These are phyloP conservation scores for Aureobasidium musti DNA, from an alignment of 2,329 filamentous ascomycete species.

Conservation along the genomic window DNA sequence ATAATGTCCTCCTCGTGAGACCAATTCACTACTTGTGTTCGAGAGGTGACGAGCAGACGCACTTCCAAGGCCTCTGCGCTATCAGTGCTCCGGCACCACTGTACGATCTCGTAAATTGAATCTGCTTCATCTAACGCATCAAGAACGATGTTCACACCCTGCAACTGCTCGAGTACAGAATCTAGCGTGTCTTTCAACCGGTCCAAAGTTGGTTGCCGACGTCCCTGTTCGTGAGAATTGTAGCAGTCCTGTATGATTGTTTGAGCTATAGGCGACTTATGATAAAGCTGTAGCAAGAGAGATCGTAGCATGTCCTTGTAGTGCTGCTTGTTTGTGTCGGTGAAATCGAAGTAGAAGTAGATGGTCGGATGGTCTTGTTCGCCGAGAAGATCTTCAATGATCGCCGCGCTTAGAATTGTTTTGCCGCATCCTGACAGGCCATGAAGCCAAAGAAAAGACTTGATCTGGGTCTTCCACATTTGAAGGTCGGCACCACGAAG, in stretches of 20 bases:
- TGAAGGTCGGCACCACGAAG: neutral
- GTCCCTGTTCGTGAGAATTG: neutral
- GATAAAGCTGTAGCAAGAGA: neutral
- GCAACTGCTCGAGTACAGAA: neutral
- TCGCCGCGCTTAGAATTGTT: neutral
- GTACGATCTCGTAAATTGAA: neutral
- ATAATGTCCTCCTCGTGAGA: neutral
- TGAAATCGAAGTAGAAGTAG: neutral
- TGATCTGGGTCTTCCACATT: neutral
- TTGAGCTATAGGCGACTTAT: too few species aligned
- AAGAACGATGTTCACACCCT: neutral
- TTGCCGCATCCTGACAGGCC: neutral
- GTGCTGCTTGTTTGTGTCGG: neutral
- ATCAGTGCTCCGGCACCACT: neutral
- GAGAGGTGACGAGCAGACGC: neutral
- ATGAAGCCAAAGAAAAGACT: neutral
- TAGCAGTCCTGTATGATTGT: neutral
- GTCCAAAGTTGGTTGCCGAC: neutral
- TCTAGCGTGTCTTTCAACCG: neutral
- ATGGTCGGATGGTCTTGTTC: neutral
- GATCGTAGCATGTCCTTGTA: neutral
- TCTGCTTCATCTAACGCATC: slow-evolving; percentile 3
- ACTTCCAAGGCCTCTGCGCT: neutral
- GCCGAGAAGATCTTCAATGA: neutral
- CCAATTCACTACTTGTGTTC: neutral